Conservation (phyloP, 2,329 filamentous ascomycete genomes). For the Colletotrichum melonis region DNA sequence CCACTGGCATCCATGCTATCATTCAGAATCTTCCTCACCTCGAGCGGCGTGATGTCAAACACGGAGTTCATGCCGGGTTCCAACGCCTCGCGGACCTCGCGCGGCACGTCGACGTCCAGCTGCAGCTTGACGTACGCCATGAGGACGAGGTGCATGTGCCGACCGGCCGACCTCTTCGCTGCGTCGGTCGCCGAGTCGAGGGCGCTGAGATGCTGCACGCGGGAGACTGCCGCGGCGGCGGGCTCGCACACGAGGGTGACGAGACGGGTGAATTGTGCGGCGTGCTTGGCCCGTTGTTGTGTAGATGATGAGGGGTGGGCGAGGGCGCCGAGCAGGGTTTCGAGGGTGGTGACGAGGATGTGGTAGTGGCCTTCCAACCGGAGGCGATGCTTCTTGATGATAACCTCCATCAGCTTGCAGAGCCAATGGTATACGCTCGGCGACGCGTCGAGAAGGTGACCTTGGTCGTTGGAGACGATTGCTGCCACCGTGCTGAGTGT, state of each 20-base stretch:
- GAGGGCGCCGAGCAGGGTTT: slow-evolving; percentile 66
- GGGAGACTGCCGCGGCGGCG: slow-evolving; percentile 65
- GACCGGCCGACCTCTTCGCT: slow-evolving; percentile 70
- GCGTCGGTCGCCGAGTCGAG: slow-evolving; percentile 71
- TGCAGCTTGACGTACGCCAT: slow-evolving; percentile 71
- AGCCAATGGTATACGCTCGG: slow-evolving; percentile 56
- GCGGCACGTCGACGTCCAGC: slow-evolving; percentile 64
- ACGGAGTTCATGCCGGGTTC: slow-evolving; percentile 69
- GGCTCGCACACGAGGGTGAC: slow-evolving; percentile 71
- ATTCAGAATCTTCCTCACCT: slow-evolving; percentile 66
- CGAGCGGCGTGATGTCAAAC: slow-evolving; percentile 67
- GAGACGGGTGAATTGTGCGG: slow-evolving; percentile 64
- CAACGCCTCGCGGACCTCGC: slow-evolving; percentile 64
- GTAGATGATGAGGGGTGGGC: slow-evolving; percentile 50
- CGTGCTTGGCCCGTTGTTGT: slow-evolving; percentile 51
- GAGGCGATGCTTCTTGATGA: slow-evolving; percentile 70
- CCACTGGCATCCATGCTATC: slow-evolving; percentile 70
- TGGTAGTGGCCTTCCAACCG: slow-evolving; percentile 73
- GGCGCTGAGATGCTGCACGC: slow-evolving; percentile 53
- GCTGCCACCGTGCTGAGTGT: slow-evolving; percentile 59
- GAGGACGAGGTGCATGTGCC: slow-evolving; percentile 71
- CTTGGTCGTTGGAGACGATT: slow-evolving; percentile 41
- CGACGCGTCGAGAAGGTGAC: slow-evolving; percentile 41
- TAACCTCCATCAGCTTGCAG: slow-evolving; percentile 64
- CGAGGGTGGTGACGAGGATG: slow-evolving; percentile 64